Base-by-base conservation (phyloP, 2,329 filamentous ascomycete genomes). In the Neobulgaria alba region DNA sequence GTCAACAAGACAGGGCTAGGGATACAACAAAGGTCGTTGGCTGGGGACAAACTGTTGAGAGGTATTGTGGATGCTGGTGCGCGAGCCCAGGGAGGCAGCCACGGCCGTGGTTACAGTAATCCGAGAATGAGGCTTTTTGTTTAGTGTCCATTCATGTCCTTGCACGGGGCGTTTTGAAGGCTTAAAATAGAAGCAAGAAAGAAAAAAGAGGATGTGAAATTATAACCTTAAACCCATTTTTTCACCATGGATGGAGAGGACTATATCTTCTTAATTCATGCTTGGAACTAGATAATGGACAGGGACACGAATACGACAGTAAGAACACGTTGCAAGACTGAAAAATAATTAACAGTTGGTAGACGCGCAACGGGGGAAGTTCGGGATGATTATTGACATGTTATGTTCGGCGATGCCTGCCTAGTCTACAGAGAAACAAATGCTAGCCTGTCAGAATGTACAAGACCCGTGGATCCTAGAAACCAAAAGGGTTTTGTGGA, bases 401-500 rank as follows among this genome's bases (percentile, higher is more conserved):
- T 48, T 23, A 51, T 51, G 49, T 38, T 46, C 39, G 43, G 42
- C 50, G 49, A 55, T 43, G 49, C 43, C 36, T 48, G 52, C 53
- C 40, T 57, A 56, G 46, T 53, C 47, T 56, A 57, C 54, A 57
- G 38, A 48, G 34, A 49, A 45, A 45, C 39, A 49, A 45, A 41
- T 32, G 42, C 49, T 46, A 46, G 39, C 41, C 37, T 42, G 36
- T 36, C 43, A 33, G 42, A 49, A 52, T 54, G 33, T 52, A 53
- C 46, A 55, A n/a, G 40, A 20, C 38, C 39, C 15, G 31, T 32
- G 43, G 23, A 26, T 26, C 39, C 43, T 71, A 82, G 53, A 83
- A 84, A 30, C 79, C 79, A 61, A 84, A 84, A 2, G 79, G 79
- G 59, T 84, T 84, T 55, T 79, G 71, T 37, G 79, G 77, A 43